Percentiles rank a stretch among this genome's conserved stretches.
phyloP scores from a whole-genome alignment of 2,329 filamentous ascomycete species.

The Pestalotiopsis sp. region DNA sequence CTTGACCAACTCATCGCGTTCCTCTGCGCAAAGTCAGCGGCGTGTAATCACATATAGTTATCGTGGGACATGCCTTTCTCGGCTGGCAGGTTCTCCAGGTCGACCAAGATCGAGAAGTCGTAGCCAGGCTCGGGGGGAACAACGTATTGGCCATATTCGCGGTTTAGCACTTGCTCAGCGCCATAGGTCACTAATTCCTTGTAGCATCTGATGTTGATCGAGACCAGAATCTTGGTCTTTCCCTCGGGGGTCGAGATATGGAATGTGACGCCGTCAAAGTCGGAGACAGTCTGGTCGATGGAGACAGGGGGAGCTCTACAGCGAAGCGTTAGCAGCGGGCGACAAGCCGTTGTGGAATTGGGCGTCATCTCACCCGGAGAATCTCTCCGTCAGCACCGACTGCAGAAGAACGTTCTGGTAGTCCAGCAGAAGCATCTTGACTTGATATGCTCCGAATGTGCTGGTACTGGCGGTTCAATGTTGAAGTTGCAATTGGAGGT shows the following conservation, averaged over 20 bases:
- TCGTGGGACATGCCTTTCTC: conserved; percentile 65
- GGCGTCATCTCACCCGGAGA: conserved; percentile 70
- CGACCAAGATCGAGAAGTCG: conserved; percentile 91
- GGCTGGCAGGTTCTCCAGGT: conserved; percentile 83
- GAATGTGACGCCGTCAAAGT: conserved; percentile 98
- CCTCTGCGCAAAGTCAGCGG: conserved; percentile 55
- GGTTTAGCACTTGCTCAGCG: conserved; percentile 85
- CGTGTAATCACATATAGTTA: not conserved
- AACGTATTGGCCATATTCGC: conserved; percentile 94
- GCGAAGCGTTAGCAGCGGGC: conserved; percentile 18
- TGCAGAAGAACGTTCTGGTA: conserved; percentile 99
- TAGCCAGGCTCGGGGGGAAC: conserved; percentile 86
- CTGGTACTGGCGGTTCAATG: conserved; percentile 5
- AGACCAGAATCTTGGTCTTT: conserved; percentile 93
- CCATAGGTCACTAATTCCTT: conserved; percentile 91
- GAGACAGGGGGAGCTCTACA: conserved; percentile 78
- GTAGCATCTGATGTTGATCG: conserved; percentile 93
- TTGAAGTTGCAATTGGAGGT: conserved; percentile 15
- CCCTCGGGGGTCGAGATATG: conserved; percentile 95
- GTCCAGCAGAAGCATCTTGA: conserved; percentile 87
- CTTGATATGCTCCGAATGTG: conserved; percentile 12
- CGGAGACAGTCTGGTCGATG: conserved; percentile 97
- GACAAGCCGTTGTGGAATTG: not conserved
- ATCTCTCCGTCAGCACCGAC: conserved; percentile 91
- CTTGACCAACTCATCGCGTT: conserved; percentile 81